These are phyloP conservation scores for Penicillium nordicum DNA, from an alignment of 2,329 filamentous ascomycete genomes.

Conservation along the genomic window DNA sequence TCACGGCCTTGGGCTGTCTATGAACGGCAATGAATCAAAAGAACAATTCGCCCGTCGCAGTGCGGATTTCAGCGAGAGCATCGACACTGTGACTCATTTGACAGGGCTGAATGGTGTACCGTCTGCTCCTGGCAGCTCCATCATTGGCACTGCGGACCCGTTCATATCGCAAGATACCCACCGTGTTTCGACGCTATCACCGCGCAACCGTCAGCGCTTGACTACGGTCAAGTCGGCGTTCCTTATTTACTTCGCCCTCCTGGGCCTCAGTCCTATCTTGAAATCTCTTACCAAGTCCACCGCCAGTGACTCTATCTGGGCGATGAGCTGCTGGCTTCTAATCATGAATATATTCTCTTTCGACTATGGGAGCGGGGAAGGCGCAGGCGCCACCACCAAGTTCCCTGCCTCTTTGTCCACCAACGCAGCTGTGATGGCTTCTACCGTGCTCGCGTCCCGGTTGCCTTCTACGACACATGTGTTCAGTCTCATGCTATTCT, in stretches of 20 bases:
- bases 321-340: conserved; percentile 88
- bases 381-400: conserved; percentile 44
- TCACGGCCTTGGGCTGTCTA: conserved; percentile 44
- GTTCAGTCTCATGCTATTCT: conserved; percentile 91
- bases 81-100: conserved; percentile 46
- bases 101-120: conserved; percentile 18
- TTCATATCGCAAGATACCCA: conserved; percentile 23
- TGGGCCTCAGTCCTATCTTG: conserved; percentile 89
- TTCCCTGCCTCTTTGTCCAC: conserved; percentile 71
- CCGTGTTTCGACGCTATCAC: conserved; percentile 43
- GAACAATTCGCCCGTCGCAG: conserved; percentile 29
- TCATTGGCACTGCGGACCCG: conserved; percentile 23
- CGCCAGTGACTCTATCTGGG: conserved; percentile 93
- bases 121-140: conserved; percentile 16
- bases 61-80: conserved; percentile 41
- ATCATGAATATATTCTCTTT: conserved; percentile 97
- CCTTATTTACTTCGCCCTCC: conserved; percentile 86
- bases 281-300: conserved; percentile 95
- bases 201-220: conserved; percentile 61
- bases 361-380: conserved; percentile 72
- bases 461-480: conserved; percentile 89
- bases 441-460: conserved; percentile 85
- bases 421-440: conserved; percentile 94
- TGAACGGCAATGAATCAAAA: conserved; percentile 37
- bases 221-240: conserved; percentile 88